Evolutionary conservation across 768 basidiomycete species (phyloP).

Genomic region (Boletus pseudopeckii): DNA sequence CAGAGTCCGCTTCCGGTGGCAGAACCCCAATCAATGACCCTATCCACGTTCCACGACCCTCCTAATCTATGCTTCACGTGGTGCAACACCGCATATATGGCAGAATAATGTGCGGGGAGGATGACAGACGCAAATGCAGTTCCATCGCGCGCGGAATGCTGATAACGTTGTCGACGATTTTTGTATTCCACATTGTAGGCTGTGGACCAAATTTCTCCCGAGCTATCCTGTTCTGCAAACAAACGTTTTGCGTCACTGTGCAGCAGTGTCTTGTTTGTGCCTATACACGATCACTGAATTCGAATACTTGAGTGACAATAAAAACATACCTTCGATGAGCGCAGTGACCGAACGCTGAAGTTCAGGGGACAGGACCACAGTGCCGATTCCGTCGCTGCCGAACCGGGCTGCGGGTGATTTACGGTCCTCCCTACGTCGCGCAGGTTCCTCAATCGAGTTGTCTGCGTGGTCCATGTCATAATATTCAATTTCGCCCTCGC

Average conservation of each 20-base stretch:
- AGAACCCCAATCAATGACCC: slow-evolving; percentile 80
- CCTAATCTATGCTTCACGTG: slow-evolving; percentile 64
- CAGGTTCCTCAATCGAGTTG: slow-evolving; percentile 23
- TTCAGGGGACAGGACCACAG: slow-evolving; percentile 69
- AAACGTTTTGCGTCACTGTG: slow-evolving; percentile 72
- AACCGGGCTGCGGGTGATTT: slow-evolving; percentile 82
- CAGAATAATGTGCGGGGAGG: slow-evolving; percentile 84
- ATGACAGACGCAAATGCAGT: slow-evolving; percentile 83
- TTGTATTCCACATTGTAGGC: slow-evolving; percentile 58
- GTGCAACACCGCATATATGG: slow-evolving; percentile 68
- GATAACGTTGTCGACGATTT: slow-evolving; percentile 52
- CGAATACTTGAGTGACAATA: slow-evolving; percentile 1
- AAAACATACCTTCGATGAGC: slow-evolving; percentile 60
- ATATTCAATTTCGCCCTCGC: slow-evolving; percentile 29
- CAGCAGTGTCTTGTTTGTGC: slow-evolving; percentile 58
- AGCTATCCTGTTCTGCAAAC: slow-evolving; percentile 41
- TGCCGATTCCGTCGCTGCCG: slow-evolving; percentile 70
- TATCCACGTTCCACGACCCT: slow-evolving; percentile 54
- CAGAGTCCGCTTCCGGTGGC: slow-evolving; percentile 83
- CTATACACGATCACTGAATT: slow-evolving; percentile 35
- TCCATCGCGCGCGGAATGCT: slow-evolving; percentile 67
- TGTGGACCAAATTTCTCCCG: slow-evolving; percentile 48
- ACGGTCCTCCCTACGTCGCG: slow-evolving; percentile 35
- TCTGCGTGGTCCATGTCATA: slow-evolving; percentile 36
- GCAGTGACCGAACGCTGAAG: slow-evolving; percentile 61